These are phyloP conservation scores for Quercus robur DNA, from an alignment of 306 rosid genomes.

Conservation along the genomic window DNA sequence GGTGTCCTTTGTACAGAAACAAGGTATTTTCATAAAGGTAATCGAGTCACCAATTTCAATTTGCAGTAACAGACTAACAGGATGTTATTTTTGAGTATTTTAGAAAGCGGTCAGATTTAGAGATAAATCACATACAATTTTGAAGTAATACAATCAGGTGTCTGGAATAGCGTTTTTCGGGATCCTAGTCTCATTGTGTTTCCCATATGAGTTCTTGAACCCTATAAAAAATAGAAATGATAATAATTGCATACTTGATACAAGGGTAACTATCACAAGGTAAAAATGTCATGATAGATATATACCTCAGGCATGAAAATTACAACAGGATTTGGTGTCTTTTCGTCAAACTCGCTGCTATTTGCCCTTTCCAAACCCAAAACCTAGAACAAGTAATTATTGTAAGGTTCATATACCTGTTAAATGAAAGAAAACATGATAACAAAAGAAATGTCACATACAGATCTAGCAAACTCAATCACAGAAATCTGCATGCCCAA, in stretches of 20 bases:
- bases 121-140: conserved; percentile 70
- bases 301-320: conserved; percentile 98
- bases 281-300: neutral
- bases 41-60: neutral
- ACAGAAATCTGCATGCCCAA: conserved; percentile 98
- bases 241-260: neutral
- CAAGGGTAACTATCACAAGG: neutral
- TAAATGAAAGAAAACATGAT: conserved; percentile 13
- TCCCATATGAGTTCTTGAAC: conserved; percentile 97
- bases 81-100: neutral
- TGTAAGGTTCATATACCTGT: conserved; percentile 1
- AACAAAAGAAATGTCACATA: conserved; percentile 41
- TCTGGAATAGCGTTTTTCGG: conserved; percentile 77
- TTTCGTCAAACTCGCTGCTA: conserved; percentile 76
- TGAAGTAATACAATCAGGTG: conserved; percentile 75
- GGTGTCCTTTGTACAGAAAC: too few species aligned
- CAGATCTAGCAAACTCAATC: conserved; percentile 92
- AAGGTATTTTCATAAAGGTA: neutral
- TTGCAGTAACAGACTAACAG: neutral
- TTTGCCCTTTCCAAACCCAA: conserved; percentile 87
- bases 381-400: conserved; percentile 51
- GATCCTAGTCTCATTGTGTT: conserved; percentile 99
- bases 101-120: conserved; percentile 9
- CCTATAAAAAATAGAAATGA: conserved; percentile 40
- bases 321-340: conserved; percentile 81